Base-by-base conservation (phyloP, 768 basidiomycete genomes). In the Fibroporia radiculosa region DNA sequence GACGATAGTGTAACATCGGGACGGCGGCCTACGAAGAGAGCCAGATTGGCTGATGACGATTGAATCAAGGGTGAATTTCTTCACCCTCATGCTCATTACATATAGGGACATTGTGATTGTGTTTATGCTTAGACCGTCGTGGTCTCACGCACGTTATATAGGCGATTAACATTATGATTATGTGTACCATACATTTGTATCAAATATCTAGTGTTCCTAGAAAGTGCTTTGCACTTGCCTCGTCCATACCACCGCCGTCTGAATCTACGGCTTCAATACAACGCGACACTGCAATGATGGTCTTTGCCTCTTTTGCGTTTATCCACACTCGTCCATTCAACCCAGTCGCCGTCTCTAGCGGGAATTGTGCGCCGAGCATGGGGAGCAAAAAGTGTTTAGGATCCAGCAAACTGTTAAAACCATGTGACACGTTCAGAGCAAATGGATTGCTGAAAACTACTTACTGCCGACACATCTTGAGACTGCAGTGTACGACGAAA, bases 291-390 rank as follows among this genome's bases (percentile, higher is more conserved):
- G 82, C 81, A 40, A 97, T 85, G 8, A 79, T 83, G 55, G 88
- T 80, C 52, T 73, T 78, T 10, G 73, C 64, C 33, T 87, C 82
- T 52, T 82, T 81, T 6, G 90, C 70, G 47, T 72, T 84, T 53
- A 97, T 63, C 95, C 95, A 98, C 14, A 96, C 78, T 33, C 86
- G 77, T 2, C 93, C 95, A 58, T 99, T 99, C 62, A 87, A 70
- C 1, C 96, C 96, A 1, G 92, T 79, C 1, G 92, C 93, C 2
- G 72, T 77, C 56, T 98, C 93, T 37, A 96, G 73, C 6, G 91
- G 88, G 56, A 95, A 91, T 29, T 74, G 74, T 8, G 79, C 71
- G 4, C 93, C 92, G 19, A 96, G 73, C 1, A 85, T 61, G 4
- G 87, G 82, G 3, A 99, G 70, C 8, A 96, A 68, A 57, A 90